These are phyloP conservation scores for Lecanosticta acicola DNA, from an alignment of 2,329 filamentous ascomycete genomes.

Conservation along the genomic window DNA sequence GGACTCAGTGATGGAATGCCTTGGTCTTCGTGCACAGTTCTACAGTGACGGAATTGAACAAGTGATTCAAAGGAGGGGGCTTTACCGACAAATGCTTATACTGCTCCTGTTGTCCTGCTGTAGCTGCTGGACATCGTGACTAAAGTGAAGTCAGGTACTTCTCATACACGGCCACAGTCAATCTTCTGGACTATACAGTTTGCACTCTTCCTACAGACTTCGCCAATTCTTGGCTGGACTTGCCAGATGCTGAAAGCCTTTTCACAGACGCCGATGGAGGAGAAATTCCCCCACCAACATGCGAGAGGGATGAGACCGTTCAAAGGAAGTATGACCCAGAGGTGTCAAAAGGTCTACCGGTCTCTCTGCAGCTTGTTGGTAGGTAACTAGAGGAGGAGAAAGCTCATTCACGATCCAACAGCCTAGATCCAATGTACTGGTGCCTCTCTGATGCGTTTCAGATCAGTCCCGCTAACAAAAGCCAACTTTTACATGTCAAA, in stretches of 20 bases:
- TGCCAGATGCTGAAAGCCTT: background rate
- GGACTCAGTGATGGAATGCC: conserved; percentile 56
- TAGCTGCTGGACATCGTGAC: conserved; percentile 49
- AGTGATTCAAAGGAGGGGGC: conserved; percentile 6
- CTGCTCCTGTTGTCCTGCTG: conserved; percentile 57
- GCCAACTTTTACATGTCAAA: no score
- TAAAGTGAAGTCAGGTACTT: conserved; percentile 53
- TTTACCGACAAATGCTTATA: conserved; percentile 41
- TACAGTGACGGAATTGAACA: conserved; percentile 60
- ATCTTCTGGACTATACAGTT: conserved; percentile 56
- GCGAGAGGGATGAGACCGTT: conserved; percentile 46
- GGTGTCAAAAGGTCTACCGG: conserved; percentile 1
- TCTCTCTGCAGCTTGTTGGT: conserved; percentile 7
- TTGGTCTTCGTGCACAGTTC: conserved; percentile 52
- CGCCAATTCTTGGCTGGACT: conserved; percentile 31
- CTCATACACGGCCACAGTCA: conserved; percentile 64
- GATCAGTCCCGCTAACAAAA: no score
- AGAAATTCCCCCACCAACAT: conserved; percentile 35
- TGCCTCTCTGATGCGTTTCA: no score
- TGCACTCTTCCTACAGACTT: conserved; percentile 55
- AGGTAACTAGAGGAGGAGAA: conserved; percentile 6
- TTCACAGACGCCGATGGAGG: conserved; percentile 37
- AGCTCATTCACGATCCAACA: background rate
- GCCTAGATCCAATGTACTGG: no score
- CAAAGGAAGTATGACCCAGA: conserved; percentile 40